Evolutionary conservation across 2,329 filamentous ascomycete genomes (phyloP), one percentile per base, ranked within the genome.

Genomic region (Cercospora citrullina): DNA sequence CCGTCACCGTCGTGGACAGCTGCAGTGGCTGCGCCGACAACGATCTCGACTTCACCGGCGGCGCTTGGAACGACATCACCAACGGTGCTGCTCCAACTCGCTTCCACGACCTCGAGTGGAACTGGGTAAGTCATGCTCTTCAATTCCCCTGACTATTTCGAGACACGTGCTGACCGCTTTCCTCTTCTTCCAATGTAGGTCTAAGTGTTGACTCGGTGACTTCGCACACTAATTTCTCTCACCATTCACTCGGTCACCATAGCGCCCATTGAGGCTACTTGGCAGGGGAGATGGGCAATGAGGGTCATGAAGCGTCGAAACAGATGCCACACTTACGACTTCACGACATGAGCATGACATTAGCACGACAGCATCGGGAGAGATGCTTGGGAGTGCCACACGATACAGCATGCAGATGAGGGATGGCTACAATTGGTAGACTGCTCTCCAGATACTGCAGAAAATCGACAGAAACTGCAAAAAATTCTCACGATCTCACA

Each of bases 1-100:
- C 89, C 71, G 83, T 91, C 28, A 88, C 80, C 21, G 87, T 93
- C 6, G 89, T 92, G 5, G 90, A 93, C 78, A 83, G 89, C 62
- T 93, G 90, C 79, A 73, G 73, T 0, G 84, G 80, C 0, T 87
- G 86, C 71, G 72, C 71, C 28, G 71, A 80, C 9, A 75, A 79
- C 28, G 83, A 86, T 73, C 71, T 87, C 18, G 67, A 66, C 53
- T 63, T 68, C 63, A n/a, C 67, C 8, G 45, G 60, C 5, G 67
- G 63, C 9, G 63, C 67, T 16, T 68, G 60, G 59, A 18, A 63
- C 36, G 63, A 65, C 23, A 57, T 68, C 39, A 66, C 63, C n/a
- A 59, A 59, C 23, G 23, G 33, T 39, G 67, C 63, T 26, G 48
- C 39, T 8, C 57, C 64, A 4, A 65, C 64, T 16, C 39, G 64